Conservation (phyloP, 2,329 filamentous ascomycete species). For the Pseudopithomyces chartarum region DNA sequence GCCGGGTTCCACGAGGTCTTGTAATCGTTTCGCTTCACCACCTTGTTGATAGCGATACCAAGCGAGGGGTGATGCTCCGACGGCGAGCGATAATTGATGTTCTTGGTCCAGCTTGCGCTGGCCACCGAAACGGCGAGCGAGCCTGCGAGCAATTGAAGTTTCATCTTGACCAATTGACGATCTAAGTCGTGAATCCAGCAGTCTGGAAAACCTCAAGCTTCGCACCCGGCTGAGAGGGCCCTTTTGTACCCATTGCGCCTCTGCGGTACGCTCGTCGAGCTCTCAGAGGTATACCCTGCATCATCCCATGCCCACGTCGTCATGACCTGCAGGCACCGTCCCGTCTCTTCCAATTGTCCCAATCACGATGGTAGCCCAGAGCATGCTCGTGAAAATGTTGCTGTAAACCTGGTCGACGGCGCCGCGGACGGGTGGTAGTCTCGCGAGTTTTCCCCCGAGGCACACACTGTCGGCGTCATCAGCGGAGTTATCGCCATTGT, state of each 20-base stretch:
- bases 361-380: constrained; percentile 22
- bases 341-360: constrained; percentile 7
- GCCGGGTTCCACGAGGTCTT: constrained; percentile 25
- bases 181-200: neutral
- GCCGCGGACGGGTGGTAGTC: neutral
- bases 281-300: constrained; percentile 8
- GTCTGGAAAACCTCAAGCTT: neutral
- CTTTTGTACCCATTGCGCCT: constrained; percentile 27
- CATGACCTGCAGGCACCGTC: constrained; percentile 26
- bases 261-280: neutral
- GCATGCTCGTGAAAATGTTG: constrained; percentile 19
- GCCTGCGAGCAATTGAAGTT: constrained; percentile 29
- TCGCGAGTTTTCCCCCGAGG: neutral
- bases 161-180: constrained; percentile 25
- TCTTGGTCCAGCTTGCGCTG: constrained; percentile 46
- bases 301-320: constrained; percentile 19
- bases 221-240: constrained; percentile 9
- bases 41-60: constrained; percentile 67
- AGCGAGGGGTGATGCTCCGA: constrained; percentile 67
- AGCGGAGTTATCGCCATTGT: neutral
- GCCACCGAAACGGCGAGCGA: constrained; percentile 20
- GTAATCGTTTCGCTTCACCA: constrained; percentile 58
- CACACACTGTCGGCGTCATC: neutral
- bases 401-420: constrained; percentile 1
- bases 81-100: constrained; percentile 71